phyloP scores from a whole-genome alignment of 1,284 basidiomycete genomes.

The Sanguinoderma infundibulare region DNA sequence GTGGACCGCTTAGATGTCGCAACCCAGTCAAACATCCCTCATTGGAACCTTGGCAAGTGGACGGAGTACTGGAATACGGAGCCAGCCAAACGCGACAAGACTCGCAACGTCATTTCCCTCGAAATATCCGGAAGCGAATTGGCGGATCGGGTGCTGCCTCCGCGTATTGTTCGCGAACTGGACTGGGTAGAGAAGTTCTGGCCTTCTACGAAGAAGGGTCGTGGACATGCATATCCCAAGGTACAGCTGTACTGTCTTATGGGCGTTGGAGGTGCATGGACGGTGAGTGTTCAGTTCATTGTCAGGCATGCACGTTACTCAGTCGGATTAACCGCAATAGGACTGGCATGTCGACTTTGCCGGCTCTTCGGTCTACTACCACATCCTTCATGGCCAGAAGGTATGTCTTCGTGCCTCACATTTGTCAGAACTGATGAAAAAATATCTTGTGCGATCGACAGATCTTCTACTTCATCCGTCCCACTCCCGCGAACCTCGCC shows the following conservation, averaged over 20 bases:
- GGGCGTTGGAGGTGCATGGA: conserved; percentile 88
- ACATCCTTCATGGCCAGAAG: conserved; percentile 84
- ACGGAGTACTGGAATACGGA: conserved; percentile 83
- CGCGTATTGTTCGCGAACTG: conserved; percentile 84
- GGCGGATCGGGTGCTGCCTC: conserved; percentile 76
- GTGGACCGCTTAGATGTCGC: conserved; percentile 66
- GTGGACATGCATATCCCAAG: conserved; percentile 84
- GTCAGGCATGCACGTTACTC: conserved; percentile 7
- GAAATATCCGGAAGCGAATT: conserved; percentile 43
- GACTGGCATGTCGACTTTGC: conserved; percentile 99
- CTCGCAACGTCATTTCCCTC: conserved; percentile 50
- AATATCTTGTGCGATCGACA: conserved; percentile 37
- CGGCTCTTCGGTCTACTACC: conserved; percentile 94
- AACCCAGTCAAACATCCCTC: conserved; percentile 77
- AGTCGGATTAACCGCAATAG: conserved; percentile 46
- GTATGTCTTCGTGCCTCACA: conserved; percentile 40
- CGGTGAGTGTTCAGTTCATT: conserved; percentile 54
- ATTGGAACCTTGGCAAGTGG: conserved; percentile 93
- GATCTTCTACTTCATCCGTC: conserved; percentile 95
- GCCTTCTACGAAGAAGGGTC: conserved; percentile 77
- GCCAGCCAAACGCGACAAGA: conserved; percentile 73
- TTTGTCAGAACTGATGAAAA: conserved; percentile 5
- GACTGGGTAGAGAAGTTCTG: conserved; percentile 98
- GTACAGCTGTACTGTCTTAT: conserved; percentile 97
- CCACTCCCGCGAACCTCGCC: conserved; percentile 86